A percentile compares a stretch with the other conserved stretches of the same genome.
Evolutionary conservation across 768 basidiomycete species (phyloP).

Genomic region (Suillus placidus): DNA sequence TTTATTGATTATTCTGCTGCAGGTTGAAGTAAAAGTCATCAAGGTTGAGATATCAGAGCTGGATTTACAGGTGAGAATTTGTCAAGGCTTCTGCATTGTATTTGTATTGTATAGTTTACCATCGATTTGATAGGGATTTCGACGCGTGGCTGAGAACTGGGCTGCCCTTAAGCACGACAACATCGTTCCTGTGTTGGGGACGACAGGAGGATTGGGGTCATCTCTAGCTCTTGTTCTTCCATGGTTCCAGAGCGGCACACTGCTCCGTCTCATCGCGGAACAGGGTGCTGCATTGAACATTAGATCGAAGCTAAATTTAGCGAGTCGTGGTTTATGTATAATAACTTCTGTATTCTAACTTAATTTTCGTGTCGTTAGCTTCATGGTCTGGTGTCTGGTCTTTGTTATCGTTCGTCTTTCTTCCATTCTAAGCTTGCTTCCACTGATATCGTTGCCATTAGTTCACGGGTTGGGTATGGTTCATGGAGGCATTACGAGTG

Average conservation of each 20-base stretch:
- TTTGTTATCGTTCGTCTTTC: conserved; percentile 17
- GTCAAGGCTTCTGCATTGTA: not conserved
- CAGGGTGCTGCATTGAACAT: not conserved
- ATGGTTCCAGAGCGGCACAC: not conserved
- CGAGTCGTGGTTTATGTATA: not conserved
- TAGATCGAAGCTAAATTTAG: not conserved
- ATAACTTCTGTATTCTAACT: not conserved
- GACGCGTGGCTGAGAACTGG: not conserved
- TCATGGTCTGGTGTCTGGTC: not conserved
- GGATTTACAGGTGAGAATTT: not conserved
- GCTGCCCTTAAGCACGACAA: not conserved
- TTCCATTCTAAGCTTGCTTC: not conserved
- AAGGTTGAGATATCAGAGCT: not conserved
- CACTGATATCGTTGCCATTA: not conserved
- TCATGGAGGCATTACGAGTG: conserved; percentile 21
- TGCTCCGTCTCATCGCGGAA: not conserved
- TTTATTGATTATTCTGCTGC: not conserved
- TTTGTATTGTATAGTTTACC: not conserved
- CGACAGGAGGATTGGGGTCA: not conserved
- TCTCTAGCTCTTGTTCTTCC: not conserved
- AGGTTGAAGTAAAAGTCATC: not conserved
- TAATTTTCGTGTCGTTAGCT: conserved; percentile 10
- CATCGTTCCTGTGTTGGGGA: not conserved
- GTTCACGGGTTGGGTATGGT: conserved; percentile 19
- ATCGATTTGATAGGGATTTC: not conserved